Base-by-base conservation (phyloP, 306 rosid species). In the Citrullus mucosospermus region DNA sequence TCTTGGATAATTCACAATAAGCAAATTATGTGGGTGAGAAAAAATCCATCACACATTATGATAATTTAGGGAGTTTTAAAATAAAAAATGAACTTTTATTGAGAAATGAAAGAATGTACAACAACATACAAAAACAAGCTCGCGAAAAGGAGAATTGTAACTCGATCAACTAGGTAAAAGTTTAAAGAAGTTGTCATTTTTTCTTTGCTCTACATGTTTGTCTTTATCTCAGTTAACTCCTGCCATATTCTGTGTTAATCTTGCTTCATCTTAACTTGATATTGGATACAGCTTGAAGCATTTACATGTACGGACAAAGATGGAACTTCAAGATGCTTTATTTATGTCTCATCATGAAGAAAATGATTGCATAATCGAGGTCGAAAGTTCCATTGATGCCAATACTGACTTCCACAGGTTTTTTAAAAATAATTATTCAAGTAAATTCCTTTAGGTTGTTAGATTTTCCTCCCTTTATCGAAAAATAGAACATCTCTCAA, bases 361-460 rank as follows among this genome's bases (percentile, higher is more conserved):
- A 55, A 73, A 70, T 78, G 97, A 94, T 78, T 87, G 82, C 82
- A 67, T 94, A 72, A 82, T 94, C 78, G 98, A 94, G 86, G 90
- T 94, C 62, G 92, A 85, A 82, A 88, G 98, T 85, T 88, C 90
- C 81, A 91, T 94, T 78, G 92, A 87, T 61, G 80, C 86, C 86
- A 94, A 92, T 82, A 88, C 98, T 43, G 84, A 82, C 76, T 90
- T 89, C 80, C 97, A 92, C 95, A 94, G 98, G 98, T 72, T 50
- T 72, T 1, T 72, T 14, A 9, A 18, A 16, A 66, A 13, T 28
- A 48, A 50, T 90, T 81, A 75, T 82, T 87, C 30, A 39, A 69
- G 72, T 73, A 55, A 30, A 39, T 55, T 72, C 70, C 58, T 34
- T 80, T 28, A 44, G 71, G 43, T 59, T 85, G 55, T 0, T 43